These are phyloP conservation scores for Wickerhamomyces sydowiorum DNA, from an alignment of 805 yeast genomes.

Conservation along the genomic window DNA sequence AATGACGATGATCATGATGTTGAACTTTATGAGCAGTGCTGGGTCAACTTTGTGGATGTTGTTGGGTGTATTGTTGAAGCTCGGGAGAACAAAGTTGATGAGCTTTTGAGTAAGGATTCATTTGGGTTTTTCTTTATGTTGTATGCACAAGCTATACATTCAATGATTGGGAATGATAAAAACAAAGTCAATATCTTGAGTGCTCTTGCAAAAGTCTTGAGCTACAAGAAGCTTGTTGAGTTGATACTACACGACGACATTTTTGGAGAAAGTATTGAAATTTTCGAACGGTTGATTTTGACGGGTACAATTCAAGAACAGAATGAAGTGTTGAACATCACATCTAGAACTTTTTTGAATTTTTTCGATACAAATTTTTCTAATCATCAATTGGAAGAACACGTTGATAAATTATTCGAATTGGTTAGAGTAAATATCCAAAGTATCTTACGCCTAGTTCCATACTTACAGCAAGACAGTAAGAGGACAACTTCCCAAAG, in stretches of 20 bases:
- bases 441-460: slow-evolving; percentile 54
- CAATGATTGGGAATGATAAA: slow-evolving; percentile 40
- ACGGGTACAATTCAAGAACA: slow-evolving; percentile 47
- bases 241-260: slow-evolving; percentile 60
- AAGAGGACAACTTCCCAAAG: not conserved
- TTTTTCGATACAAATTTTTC: slow-evolving; percentile 29
- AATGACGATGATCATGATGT: slow-evolving; percentile 33
- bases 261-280: slow-evolving; percentile 69
- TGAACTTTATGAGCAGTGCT: slow-evolving; percentile 47
- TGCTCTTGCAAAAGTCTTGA: slow-evolving; percentile 52
- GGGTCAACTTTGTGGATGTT: slow-evolving; percentile 77
- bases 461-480: slow-evolving; percentile 21
- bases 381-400: slow-evolving; percentile 40
- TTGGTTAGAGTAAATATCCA: slow-evolving; percentile 63
- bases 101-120: slow-evolving; percentile 50
- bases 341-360: slow-evolving; percentile 46
- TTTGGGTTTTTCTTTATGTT: slow-evolving; percentile 69
- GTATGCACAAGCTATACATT: slow-evolving; percentile 79
- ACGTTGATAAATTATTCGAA: slow-evolving; percentile 80
- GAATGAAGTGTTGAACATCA: slow-evolving; percentile 45
- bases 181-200: slow-evolving; percentile 32
- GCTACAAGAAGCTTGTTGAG: slow-evolving; percentile 48
- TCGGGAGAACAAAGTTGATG: slow-evolving; percentile 37
- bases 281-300: slow-evolving; percentile 66
- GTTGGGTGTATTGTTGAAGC: slow-evolving; percentile 58